Base-by-base conservation (phyloP, 2,329 filamentous ascomycete species). In the Fusarium zealandicum region DNA sequence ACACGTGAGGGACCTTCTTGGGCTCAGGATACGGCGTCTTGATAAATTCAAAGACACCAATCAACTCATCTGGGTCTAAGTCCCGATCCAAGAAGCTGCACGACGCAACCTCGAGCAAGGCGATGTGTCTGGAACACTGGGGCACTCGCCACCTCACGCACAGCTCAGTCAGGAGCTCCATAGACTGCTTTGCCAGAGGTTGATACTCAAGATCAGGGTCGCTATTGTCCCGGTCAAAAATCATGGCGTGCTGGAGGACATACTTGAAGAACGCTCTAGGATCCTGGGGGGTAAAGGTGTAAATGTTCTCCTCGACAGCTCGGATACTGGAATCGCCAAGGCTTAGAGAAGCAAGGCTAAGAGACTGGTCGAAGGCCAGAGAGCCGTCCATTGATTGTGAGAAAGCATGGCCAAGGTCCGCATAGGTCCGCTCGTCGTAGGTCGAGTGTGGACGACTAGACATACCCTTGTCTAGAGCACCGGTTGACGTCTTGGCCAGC, bases 101-200 rank as follows among this genome's bases (percentile, higher is more conserved):
- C 17, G 88, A 83, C 6, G 92, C 83, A 50, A 96, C 90, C 75
- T 98, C 95, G 30, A 98, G 76, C 66, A 96, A 88, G 6, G 93
- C 76, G 6, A 96, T 86, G 44, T 92, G 81, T 37, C 92, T 85
- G 4, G 92, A 91, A 68, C 88, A 92, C 61, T 89, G 87, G 2
- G 93, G 92, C 57, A 99, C 82, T 42, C 95, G 88, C 95, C 95
- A 99, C 67, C 93, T 86, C 58, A 92, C 78, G 54, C 89, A 90
- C 51, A 97, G 82, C 72, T 98, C 93, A 55, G 89, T 90, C 58
- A 99, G 75, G 38, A 99, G 78, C 50, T 97, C 92, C 41, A 86
- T 82, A 2, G 92, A 95, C 57, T 90, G 85, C 65, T 88, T 90
- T 1, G 92, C 95, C n/a, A 89, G 74, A 12, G 83, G 81, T 18